Evolutionary conservation across 305 asterid species (phyloP).

Genomic region (Fraxinus velutina): DNA sequence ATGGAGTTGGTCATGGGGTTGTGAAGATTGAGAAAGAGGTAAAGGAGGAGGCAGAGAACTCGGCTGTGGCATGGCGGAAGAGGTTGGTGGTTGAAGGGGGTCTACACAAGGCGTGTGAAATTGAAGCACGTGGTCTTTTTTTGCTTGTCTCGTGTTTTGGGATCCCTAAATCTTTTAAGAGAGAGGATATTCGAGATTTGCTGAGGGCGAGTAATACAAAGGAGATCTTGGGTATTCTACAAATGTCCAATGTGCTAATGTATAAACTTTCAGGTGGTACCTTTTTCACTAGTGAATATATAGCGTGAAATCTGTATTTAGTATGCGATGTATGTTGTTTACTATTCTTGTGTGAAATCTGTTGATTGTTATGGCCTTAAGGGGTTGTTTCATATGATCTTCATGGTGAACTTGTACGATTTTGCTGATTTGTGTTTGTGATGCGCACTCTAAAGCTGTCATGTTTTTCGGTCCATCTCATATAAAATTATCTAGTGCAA

Average conservation of each 20-base stretch:
- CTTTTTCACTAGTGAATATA: conserved; percentile 24
- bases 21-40: conserved; percentile 35
- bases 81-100: conserved; percentile 75
- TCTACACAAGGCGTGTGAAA: conserved; percentile 42
- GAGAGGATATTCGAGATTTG: conserved; percentile 63
- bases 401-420: neutral
- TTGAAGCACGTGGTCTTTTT: conserved; percentile 79
- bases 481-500: conserved; percentile 15
- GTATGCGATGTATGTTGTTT: neutral
- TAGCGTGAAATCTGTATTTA: conserved; percentile 5
- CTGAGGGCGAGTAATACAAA: conserved; percentile 44
- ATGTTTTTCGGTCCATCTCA: neutral
- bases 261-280: conserved; percentile 55
- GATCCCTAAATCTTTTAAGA: conserved; percentile 41
- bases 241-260: conserved; percentile 49
- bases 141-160: conserved; percentile 69
- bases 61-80: conserved; percentile 70
- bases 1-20: conserved; percentile 28
- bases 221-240: conserved; percentile 47
- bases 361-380: neutral
- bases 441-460: neutral
- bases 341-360: neutral
- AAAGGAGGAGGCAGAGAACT: conserved; percentile 53
- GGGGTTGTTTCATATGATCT: neutral
- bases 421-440: neutral